Evolutionary conservation across 345 rosid genomes (phyloP).

Genomic region (Dipteronia dyeriana): DNA sequence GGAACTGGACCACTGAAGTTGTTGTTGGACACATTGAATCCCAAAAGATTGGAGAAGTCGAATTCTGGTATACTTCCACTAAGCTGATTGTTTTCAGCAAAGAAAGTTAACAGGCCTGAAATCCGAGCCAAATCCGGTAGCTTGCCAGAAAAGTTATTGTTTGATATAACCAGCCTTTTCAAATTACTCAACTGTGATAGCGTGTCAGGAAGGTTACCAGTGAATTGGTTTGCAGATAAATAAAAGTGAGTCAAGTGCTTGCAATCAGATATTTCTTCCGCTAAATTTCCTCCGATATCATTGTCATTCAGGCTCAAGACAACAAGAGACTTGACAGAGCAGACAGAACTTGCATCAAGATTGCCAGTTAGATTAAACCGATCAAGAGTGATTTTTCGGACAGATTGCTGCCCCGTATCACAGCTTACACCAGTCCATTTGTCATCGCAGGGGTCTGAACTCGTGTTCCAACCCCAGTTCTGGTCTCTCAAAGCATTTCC

Average conservation of each 20-base stretch:
- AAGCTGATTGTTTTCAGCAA: slow-evolving; percentile 48
- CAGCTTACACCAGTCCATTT: slow-evolving; percentile 53
- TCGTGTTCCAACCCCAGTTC: slow-evolving; percentile 52
- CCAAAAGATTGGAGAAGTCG: slow-evolving; percentile 43
- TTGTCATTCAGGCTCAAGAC: slow-evolving; percentile 49
- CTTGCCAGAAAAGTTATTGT: slow-evolving; percentile 45
- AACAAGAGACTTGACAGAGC: slow-evolving; percentile 33
- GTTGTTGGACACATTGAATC: slow-evolving; percentile 64
- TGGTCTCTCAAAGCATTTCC: slow-evolving; percentile 22
- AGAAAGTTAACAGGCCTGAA: slow-evolving; percentile 42
- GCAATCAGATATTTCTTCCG: slow-evolving; percentile 47
- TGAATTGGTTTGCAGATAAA: slow-evolving; percentile 39
- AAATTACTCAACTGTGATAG: slow-evolving; percentile 41
- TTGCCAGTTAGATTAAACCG: slow-evolving; percentile 44
- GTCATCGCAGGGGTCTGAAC: slow-evolving; percentile 55
- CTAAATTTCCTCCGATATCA: slow-evolving; percentile 35
- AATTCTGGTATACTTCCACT: slow-evolving; percentile 44
- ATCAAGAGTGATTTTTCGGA: slow-evolving; percentile 51
- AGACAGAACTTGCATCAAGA: slow-evolving; percentile 41
- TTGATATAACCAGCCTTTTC: slow-evolving; percentile 48
- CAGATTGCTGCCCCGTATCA: slow-evolving; percentile 17
- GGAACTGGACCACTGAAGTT: slow-evolving; percentile 54
- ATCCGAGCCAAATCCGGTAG: slow-evolving; percentile 42
- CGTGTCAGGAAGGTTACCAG: slow-evolving; percentile 47
- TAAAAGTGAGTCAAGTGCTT: slow-evolving; percentile 47